Evolutionary conservation across 495 filamentous ascomycete genomes (phyloP).

Genomic region (Penicillium taxi): DNA sequence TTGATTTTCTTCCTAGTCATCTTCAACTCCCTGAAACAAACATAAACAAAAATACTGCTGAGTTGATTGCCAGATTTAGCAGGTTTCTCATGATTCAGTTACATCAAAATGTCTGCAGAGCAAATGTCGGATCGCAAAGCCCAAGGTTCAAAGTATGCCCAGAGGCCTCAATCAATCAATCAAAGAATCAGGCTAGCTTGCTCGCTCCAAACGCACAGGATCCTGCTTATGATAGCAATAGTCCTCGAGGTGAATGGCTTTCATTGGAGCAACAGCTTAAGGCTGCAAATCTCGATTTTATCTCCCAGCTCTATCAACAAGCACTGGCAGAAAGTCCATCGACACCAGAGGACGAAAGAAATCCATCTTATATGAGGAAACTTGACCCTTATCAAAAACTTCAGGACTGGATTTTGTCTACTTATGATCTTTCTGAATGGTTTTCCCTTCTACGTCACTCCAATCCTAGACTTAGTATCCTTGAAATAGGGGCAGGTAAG

Average conservation of each 20-base stretch:
- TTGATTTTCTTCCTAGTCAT: not conserved
- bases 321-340: not conserved
- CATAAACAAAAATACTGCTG: not conserved
- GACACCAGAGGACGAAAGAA: too few species aligned
- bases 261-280: not conserved
- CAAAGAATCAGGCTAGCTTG: too few species aligned
- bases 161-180: not conserved
- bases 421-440: conserved; percentile 2
- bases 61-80: not conserved
- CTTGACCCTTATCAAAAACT: too few species aligned
- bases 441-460: conserved; percentile 5
- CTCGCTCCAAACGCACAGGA: not conserved
- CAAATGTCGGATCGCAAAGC: not conserved
- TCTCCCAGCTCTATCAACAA: not conserved
- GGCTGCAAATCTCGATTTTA: not conserved
- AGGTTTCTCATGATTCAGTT: not conserved
- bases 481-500: conserved; percentile 9
- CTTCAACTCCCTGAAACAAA: not conserved
- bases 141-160: not conserved
- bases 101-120: not conserved
- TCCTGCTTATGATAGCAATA: not conserved
- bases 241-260: not conserved
- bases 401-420: too few species aligned
- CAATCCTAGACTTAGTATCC: conserved; percentile 1
- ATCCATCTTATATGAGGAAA: too few species aligned